Evolutionary conservation across 805 yeast genomes (phyloP), one percentile per base, ranked within the genome.

Genomic region (Cyberlindnera japonica): DNA sequence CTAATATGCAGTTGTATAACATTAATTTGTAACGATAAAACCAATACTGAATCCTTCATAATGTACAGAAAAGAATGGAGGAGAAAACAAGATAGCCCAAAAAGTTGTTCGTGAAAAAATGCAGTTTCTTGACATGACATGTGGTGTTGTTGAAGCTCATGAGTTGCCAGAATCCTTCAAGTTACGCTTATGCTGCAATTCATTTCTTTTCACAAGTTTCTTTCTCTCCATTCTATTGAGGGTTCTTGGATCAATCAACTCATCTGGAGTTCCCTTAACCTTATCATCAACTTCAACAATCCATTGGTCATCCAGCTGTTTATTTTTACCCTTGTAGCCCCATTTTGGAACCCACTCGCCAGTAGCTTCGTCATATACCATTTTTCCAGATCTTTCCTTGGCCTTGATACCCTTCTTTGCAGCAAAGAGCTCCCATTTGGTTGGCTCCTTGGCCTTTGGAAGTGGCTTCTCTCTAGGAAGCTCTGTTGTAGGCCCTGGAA

Each of bases 271-370:
- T 31, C 72, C 73, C 57, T 75, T 73, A 21, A 72, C 81, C 52
- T 81, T 74, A 38, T 85, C 95, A 44, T 87, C 86, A 45, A 91
- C 85, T 67, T 93, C 99, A 43, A 91, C 97, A 58, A 88, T 72
- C 99, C 99, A 93, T 65, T 93, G 97, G 57, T 74, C 68, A 56
- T 91, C 98, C 52, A 81, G 58, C 40, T 79, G 77, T 68, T 93
- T 91, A 66, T 93, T 93, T 65, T 79, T 79, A 58, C 98, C 98
- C 50, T 84, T 82, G 70, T 83, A 91, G 45, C 99, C 99, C 99
- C 99, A 93, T 65, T 89, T 91, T 55, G 95, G 91, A 46, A 83
- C 96, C 99, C 99, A 93, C 65, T 89, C 90, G 37, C 91, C 90
- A 22, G 77, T 67, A 23, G 76, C 93, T 63, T 93, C 98, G 63